Evolutionary conservation across 1,284 basidiomycete species (phyloP), one percentile per base, ranked within the genome.

Genomic region (Irpex sp.): DNA sequence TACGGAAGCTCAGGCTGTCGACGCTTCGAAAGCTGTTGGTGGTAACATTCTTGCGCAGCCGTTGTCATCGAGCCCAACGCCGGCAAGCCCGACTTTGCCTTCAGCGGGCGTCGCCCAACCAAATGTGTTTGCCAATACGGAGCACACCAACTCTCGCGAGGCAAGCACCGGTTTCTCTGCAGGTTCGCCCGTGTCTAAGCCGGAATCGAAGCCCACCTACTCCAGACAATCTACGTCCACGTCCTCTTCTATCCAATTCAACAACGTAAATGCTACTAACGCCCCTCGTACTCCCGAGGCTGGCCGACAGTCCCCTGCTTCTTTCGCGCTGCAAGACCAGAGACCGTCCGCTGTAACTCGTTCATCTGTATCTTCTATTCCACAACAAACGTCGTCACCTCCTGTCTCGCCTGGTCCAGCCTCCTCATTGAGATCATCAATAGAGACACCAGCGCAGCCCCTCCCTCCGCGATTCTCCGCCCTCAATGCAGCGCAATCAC

Each of bases 151-250:
- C 44, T 56, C 47, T 15, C 58, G 65, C 15, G 61, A 65, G 17
- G 62, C 49, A 17, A 74, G 67, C 44, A 68, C 69, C 17, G 74
- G 73, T 2, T 72, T 71, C 1, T 63, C 57, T 15, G 63, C 31
- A 5, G 64, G 61, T 13, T 51, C 57, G 26, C 58, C 58, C 13
- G n/a, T 57, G 7, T 72, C 74, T 5, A 69, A 74, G 21, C 78
- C 79, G 5, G 77, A 74, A 57, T 78, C 78, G 26, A 78, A 76
- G 63, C 65, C 74, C 49, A 72, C 57, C n/a, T 60, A 36, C n/a
- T 61, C 13, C 57, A 64, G 48, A 54, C 64, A 59, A 57, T 62
- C 63, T 26, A 69, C 66, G 17, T 64, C 67, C 4, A 44, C 8
- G 8, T 44, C 40, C 40, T 9, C 40, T 5, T 26, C 26, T n/a